Evolutionary conservation across 108 stramenopile species (phyloP).

Genomic region (Bacterosira constricta): DNA sequence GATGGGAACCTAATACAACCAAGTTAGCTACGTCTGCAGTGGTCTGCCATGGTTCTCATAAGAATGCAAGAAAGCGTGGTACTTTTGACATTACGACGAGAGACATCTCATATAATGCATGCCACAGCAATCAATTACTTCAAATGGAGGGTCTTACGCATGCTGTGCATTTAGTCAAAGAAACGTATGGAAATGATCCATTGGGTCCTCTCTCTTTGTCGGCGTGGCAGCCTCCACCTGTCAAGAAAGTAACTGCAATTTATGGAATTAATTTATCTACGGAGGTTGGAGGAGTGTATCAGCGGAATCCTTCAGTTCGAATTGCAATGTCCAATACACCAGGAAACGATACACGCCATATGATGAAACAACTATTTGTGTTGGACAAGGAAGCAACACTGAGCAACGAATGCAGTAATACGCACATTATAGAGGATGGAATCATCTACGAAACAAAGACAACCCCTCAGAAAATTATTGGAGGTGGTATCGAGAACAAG

Average conservation of each 20-base stretch:
- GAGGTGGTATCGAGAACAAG: background rate
- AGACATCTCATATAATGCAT: background rate
- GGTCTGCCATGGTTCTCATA: background rate
- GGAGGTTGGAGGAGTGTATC: slow-evolving; percentile 56
- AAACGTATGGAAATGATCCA: slow-evolving; percentile 23
- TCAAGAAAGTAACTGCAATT: slow-evolving; percentile 58
- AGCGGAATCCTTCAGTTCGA: slow-evolving; percentile 37
- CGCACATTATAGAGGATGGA: slow-evolving; percentile 39
- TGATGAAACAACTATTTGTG: slow-evolving; percentile 26
- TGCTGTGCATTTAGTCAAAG: background rate
- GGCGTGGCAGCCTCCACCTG: slow-evolving; percentile 56
- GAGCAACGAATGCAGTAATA: slow-evolving; percentile 7
- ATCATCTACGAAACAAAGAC: slow-evolving; percentile 58
- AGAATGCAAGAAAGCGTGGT: background rate
- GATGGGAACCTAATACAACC: slow-evolving; percentile 8
- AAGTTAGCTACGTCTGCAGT: background rate
- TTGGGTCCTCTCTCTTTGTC: slow-evolving; percentile 17
- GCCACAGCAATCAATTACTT: slow-evolving; percentile 3
- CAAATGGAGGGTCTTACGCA: slow-evolving; percentile 13
- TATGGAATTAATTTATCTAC: slow-evolving; percentile 69
- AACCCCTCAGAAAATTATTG: slow-evolving; percentile 28
- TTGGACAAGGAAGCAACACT: slow-evolving; percentile 44
- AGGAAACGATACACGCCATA: background rate
- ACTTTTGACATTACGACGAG: background rate
- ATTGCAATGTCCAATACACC: slow-evolving; percentile 1